phyloP scores from a whole-genome alignment of 1,284 basidiomycete genomes.

The Pseudozyma tsukubaensis region DNA sequence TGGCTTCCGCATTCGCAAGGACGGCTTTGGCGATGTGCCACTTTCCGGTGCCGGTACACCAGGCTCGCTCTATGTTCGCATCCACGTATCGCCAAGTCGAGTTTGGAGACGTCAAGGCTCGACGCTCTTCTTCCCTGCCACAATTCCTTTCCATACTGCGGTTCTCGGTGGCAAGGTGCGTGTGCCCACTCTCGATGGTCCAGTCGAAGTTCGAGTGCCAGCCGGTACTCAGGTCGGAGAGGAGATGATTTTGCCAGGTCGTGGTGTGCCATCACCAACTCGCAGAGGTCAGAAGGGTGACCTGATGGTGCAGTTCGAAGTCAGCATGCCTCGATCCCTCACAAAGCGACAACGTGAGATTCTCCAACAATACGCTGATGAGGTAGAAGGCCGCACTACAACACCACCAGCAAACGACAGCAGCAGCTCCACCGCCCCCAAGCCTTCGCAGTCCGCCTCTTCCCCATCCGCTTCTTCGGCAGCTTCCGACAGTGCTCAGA shows the following conservation, averaged over 20 bases:
- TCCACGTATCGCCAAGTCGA: slow-evolving; percentile 85
- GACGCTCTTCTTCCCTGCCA: slow-evolving; percentile 90
- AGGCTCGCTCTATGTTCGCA: slow-evolving; percentile 89
- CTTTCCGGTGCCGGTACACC: slow-evolving; percentile 75
- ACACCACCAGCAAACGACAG: slow-evolving; percentile 11
- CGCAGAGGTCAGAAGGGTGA: slow-evolving; percentile 78
- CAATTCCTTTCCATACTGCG: slow-evolving; percentile 90
- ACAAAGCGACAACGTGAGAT: slow-evolving; percentile 86
- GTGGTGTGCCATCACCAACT: slow-evolving; percentile 78
- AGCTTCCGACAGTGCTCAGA: slow-evolving; percentile 8
- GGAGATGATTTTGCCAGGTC: slow-evolving; percentile 91
- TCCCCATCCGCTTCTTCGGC: slow-evolving; percentile 16
- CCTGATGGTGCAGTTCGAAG: slow-evolving; percentile 87
- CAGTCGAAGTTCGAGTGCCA: slow-evolving; percentile 93
- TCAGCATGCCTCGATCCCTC: slow-evolving; percentile 89
- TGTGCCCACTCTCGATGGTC: slow-evolving; percentile 93
- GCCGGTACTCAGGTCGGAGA: slow-evolving; percentile 95
- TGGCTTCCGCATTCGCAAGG: slow-evolving; percentile 90
- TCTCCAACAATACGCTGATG: slow-evolving; percentile 90
- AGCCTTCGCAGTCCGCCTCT: slow-evolving; percentile 4
- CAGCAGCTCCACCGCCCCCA: slow-evolving; percentile 5
- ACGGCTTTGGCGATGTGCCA: slow-evolving; percentile 86
- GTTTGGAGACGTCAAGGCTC: slow-evolving; percentile 90
- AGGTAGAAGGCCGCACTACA: slow-evolving; percentile 68
- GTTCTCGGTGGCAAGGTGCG: slow-evolving; percentile 90